Evolutionary conservation across 2,329 filamentous ascomycete species (phyloP).

Genomic region (Penicillium sclerotigenum): DNA sequence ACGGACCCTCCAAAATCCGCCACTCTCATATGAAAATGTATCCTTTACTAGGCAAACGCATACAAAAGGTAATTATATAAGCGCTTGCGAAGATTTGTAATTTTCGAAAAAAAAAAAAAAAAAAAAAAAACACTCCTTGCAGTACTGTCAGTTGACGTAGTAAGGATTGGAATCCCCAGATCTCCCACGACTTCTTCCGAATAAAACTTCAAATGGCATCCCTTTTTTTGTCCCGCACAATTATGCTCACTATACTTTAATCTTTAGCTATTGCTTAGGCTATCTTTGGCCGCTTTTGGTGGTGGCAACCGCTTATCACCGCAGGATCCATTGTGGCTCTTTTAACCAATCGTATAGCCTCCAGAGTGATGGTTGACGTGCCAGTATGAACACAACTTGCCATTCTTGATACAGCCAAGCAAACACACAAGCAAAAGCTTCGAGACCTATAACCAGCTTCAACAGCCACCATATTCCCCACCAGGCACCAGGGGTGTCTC

Average conservation of each 20-base stretch:
- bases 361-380: neutral
- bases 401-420: neutral
- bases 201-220: neutral
- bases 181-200: neutral
- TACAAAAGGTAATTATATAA: neutral
- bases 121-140: neutral
- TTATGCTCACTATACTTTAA: slow-evolving; percentile 23
- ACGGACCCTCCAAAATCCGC: too few relatives aligned
- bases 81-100: neutral
- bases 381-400: neutral
- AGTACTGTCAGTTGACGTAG: neutral
- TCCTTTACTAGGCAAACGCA: neutral
- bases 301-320: slow-evolving; percentile 28
- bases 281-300: slow-evolving; percentile 30
- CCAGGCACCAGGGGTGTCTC: slow-evolving; percentile 52
- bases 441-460: slow-evolving; percentile 36
- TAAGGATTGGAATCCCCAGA: neutral
- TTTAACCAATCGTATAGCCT: neutral
- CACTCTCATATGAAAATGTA: neutral
- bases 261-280: slow-evolving; percentile 30
- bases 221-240: neutral
- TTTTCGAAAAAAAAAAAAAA: too few relatives aligned
- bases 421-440: slow-evolving; percentile 35
- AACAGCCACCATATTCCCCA: slow-evolving; percentile 53
- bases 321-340: neutral